phyloP scores from a whole-genome alignment of 306 rosid genomes.

The Begonia masoniana region DNA sequence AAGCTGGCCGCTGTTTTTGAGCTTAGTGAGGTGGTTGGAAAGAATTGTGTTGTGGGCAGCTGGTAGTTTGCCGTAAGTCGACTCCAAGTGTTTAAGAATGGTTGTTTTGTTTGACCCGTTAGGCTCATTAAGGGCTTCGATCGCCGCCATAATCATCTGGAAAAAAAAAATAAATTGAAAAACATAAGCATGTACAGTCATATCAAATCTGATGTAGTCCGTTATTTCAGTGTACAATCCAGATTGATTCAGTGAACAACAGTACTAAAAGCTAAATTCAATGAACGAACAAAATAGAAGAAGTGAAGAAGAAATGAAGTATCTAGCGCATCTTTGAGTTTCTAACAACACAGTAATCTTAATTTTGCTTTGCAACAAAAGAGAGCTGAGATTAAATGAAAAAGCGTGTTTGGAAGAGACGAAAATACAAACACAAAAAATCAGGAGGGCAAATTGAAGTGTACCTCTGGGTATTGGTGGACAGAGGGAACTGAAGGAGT shows the following conservation, averaged over 20 bases:
- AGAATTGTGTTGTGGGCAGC: slow-evolving; percentile 23
- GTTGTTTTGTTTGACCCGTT: slow-evolving; percentile 30
- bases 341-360: no score
- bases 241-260: no score
- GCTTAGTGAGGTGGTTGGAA: slow-evolving; percentile 20
- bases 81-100: slow-evolving; percentile 30
- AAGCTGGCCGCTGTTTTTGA: slow-evolving; percentile 34
- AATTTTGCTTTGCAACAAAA: neutral
- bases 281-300: no score
- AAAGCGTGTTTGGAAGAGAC: no score
- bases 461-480: slow-evolving; percentile 32
- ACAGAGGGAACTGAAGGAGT: slow-evolving; percentile 13
- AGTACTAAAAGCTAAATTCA: no score
- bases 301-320: no score
- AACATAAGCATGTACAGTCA: neutral
- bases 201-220: neutral
- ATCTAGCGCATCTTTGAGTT: no score
- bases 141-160: slow-evolving; percentile 39
- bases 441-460: neutral
- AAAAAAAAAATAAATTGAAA: neutral
- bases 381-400: slow-evolving; percentile 1
- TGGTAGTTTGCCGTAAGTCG: slow-evolving; percentile 24
- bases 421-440: neutral
- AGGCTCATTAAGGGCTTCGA: slow-evolving; percentile 25
- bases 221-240: no score